phyloP scores from a whole-genome alignment of 169 alveolate genomes.

The Plasmodium vinckei region DNA sequence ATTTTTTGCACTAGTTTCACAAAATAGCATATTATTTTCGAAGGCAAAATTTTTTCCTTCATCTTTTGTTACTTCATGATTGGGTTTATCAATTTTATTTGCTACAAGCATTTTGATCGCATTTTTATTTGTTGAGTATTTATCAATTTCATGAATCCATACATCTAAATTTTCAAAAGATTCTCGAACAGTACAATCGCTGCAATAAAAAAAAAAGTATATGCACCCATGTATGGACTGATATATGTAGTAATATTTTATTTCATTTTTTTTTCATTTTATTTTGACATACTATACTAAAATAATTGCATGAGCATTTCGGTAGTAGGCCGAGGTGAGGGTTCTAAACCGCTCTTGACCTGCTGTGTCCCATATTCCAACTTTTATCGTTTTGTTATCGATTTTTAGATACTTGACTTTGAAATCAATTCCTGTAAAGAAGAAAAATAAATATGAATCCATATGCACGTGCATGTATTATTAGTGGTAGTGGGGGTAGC shows the following conservation, averaged over 20 bases:
- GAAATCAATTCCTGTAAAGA: conserved; percentile 24
- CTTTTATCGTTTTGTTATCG: conserved; percentile 83
- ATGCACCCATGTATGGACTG: neutral
- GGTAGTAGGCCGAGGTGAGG: conserved; percentile 95
- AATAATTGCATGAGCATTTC: conserved; percentile 97
- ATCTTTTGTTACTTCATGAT: conserved; percentile 56
- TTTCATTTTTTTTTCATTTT: neutral
- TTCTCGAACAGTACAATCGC: conserved; percentile 83
- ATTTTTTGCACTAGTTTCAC: conserved; percentile 75
- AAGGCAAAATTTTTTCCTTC: conserved; percentile 77
- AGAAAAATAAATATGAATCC: neutral
- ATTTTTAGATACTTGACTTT: conserved; percentile 44
- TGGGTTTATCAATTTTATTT: conserved; percentile 75
- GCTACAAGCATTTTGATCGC: conserved; percentile 79
- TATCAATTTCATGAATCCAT: conserved; percentile 78
- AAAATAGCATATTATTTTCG: conserved; percentile 63
- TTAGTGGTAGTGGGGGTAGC: neutral
- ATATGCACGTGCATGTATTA: neutral
- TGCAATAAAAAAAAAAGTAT: neutral
- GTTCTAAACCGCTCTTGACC: conserved; percentile 97
- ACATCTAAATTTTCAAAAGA: conserved; percentile 80
- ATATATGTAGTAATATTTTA: neutral
- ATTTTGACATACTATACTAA: conserved; percentile 93
- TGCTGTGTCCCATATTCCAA: conserved; percentile 98
- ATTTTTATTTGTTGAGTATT: conserved; percentile 74